These are phyloP conservation scores for Trichosanthes cucumerina DNA, from an alignment of 306 rosid species.

Conservation along the genomic window DNA sequence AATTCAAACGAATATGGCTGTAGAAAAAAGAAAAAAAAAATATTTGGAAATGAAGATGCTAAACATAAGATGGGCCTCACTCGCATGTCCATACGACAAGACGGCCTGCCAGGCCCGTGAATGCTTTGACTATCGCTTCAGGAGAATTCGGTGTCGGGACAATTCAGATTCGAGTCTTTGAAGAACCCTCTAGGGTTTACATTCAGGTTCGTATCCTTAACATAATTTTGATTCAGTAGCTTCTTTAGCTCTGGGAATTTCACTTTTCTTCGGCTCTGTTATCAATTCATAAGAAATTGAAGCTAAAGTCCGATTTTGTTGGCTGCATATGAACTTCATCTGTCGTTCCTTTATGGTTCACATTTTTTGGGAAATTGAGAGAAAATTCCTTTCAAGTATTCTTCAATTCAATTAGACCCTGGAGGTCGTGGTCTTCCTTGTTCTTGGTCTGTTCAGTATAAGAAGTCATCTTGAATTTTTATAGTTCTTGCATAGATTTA, in stretches of 20 bases:
- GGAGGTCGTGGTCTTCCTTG: not conserved
- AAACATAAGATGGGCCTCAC: not conserved
- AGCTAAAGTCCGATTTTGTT: not conserved
- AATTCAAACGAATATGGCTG: no score
- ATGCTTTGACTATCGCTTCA: not conserved
- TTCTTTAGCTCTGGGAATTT: not conserved
- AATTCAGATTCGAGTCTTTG: slow-evolving; percentile 1
- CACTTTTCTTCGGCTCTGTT: not conserved
- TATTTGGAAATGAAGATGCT: no score
- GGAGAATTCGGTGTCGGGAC: not conserved
- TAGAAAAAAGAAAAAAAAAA: no score
- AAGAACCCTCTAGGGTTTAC: slow-evolving; percentile 5
- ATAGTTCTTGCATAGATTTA: not conserved
- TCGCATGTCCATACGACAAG: not conserved
- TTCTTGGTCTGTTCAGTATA: not conserved
- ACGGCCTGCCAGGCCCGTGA: not conserved
- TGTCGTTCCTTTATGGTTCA: not conserved
- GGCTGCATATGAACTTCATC: not conserved
- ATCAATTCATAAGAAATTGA: not conserved
- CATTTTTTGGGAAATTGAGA: not conserved
- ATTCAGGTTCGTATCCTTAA: not conserved
- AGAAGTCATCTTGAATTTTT: not conserved
- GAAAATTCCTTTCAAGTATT: not conserved
- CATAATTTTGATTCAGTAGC: not conserved
- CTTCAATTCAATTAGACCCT: not conserved